Percentiles rank a stretch among this genome's conserved stretches.
phyloP scores from a whole-genome alignment of 169 alveolate genomes.

The Plasmodium yoelii region DNA sequence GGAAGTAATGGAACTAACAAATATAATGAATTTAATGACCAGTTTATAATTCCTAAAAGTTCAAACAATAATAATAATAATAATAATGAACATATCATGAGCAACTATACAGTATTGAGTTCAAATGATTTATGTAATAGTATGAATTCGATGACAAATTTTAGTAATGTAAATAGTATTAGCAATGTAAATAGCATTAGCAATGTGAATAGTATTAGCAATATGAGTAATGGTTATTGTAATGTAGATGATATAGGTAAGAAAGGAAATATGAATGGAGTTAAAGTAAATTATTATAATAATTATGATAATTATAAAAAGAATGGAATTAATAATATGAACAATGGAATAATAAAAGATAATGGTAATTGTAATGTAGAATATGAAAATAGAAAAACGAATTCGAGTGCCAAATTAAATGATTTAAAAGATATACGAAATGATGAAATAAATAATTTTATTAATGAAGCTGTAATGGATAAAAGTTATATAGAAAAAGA shows the following conservation, averaged over 20 bases:
- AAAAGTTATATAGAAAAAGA: neutral
- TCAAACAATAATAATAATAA: neutral
- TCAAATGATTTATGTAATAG: neutral
- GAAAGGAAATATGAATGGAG: neutral
- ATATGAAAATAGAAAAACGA: no score
- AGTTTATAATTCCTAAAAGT: neutral
- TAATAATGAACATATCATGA: neutral
- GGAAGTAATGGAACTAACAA: neutral
- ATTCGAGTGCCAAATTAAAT: no score
- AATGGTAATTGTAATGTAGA: no score
- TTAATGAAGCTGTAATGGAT: no score
- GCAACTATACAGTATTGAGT: neutral
- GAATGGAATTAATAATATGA: no score
- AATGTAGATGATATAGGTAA: neutral
- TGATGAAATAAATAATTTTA: no score
- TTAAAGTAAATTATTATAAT: no score
- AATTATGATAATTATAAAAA: no score
- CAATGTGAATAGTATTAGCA: neutral
- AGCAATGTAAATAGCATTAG: no score
- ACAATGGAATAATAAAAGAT: no score
- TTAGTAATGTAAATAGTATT: neutral
- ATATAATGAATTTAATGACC: conserved; percentile 5
- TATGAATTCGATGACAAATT: neutral
- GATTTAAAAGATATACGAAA: no score
- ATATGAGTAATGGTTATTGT: neutral